Evolutionary conservation across 768 basidiomycete species (phyloP), one percentile per base, ranked within the genome.

Genomic region (Xerocomus potaroensis): DNA sequence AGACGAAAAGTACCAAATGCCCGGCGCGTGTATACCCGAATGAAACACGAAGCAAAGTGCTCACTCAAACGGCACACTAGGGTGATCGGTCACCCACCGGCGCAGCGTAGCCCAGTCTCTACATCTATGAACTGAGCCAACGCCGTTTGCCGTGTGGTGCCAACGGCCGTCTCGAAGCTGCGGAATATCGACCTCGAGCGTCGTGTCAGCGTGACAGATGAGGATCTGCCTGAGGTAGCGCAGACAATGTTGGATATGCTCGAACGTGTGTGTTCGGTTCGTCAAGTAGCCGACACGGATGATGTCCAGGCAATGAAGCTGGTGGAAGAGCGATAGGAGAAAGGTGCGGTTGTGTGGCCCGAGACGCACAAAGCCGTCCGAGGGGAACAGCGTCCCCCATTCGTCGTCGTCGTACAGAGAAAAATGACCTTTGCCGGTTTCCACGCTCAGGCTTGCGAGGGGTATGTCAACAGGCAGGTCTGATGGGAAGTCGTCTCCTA

Each of bases 221-320:
- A 73, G 55, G 10, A 59, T 57, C 42, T 69, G 70, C 21, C 69
- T 51, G n/a, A 73, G 60, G 49, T 72, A 72, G 14, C 71, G 63
- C 41, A 71, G 50, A 51, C 71, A 72, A 32, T 72, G 72, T 19
- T 66, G 53, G 11, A 65, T 61, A 41, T 73, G 71, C 36, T 56
- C 48, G n/a, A 48, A 53, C 19, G 57, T 42, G 16, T 61, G 56
- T 14, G 52, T 58, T 11, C 51, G 50, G 33, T 57, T 58, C 27
- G 56, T 49, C 40, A 66, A 39, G 33, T 61, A 56, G 15, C 61
- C 62, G 2, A 50, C 59, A 14, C 70, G 67, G 16, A 71, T 68
- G 41, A 64, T 50, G 38, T 70, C 65, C 12, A 78, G 53, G 43
- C 76, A 78, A 50, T 78, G 76, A 15, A 75, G 65, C 49, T 78